Evolutionary conservation across 2,329 filamentous ascomycete genomes (phyloP), one percentile per base, ranked within the genome.

Genomic region (Diplodia seriata): DNA sequence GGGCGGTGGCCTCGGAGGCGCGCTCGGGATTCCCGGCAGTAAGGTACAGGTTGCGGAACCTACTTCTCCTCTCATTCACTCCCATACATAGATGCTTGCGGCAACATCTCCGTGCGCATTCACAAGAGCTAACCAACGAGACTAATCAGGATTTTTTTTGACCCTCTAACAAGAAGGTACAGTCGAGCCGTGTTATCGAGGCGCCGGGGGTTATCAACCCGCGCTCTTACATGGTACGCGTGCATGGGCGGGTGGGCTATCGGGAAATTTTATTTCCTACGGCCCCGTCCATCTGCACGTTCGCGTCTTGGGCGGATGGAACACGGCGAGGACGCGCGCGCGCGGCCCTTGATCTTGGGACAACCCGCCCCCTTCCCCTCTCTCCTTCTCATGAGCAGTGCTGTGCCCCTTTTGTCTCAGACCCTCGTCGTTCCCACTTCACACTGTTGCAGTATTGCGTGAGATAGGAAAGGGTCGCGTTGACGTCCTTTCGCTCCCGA

Each of bases 241-340:
- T 14, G 18, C 43, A 20, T 47, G n/a, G 14, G n/a, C 43, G 43
- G 43, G 18, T 20, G 43, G 43, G 43, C 20, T 47, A 47, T 47
- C 43, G 43, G 43, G 43, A 47, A 47, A 47, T 47, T 47, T 47
- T 47, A 47, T 47, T 47, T 47, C 43, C 43, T 47, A 47, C 18
- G 40, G 40, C 40, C 40, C 40, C 18, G n/a, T 26, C 26, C 26
- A 26, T 43, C 40, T 43, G n/a, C 43, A n/a, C 43, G 36, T 47
- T 47, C 43, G 43, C 43, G 43, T 47, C 43, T 8, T 47, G n/a
- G 18, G 43, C 43, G 43, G 43, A 47, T 15, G 43, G 43, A 47
- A 47, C 43, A 47, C 20, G 18, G 43, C 43, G 43, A 14, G 43
- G 8, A 47, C 36, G 36, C 36, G 11, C 36, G 36, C 36, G 8